phyloP scores from a whole-genome alignment of 768 basidiomycete genomes.

The Strobilomyces dryophilus region DNA sequence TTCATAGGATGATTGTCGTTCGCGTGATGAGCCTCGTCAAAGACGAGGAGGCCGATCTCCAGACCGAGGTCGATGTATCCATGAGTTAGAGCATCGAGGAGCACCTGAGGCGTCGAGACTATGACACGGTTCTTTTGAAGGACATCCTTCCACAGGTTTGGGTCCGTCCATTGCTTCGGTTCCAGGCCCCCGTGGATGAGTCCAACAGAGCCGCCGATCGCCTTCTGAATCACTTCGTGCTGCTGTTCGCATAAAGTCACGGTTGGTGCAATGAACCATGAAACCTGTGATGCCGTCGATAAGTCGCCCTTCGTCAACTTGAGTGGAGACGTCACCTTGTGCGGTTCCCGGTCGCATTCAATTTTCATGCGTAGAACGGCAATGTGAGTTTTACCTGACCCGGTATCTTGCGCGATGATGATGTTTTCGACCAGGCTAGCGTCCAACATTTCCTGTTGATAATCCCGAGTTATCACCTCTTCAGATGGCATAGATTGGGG shows the following conservation, averaged over 20 bases:
- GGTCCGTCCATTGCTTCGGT: constrained; percentile 73
- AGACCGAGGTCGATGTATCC: constrained; percentile 58
- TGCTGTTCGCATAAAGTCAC: constrained; percentile 76
- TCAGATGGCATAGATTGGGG: background rate
- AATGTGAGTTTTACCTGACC: constrained; percentile 77
- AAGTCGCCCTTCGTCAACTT: background rate
- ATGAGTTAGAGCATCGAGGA: constrained; percentile 73
- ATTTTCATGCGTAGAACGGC: constrained; percentile 69
- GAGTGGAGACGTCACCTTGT: constrained; percentile 44
- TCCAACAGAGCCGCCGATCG: constrained; percentile 55
- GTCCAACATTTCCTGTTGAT: constrained; percentile 77
- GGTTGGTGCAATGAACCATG: constrained; percentile 79
- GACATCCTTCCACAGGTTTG: constrained; percentile 53
- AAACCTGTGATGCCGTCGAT: constrained; percentile 41
- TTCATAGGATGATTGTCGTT: constrained; percentile 72
- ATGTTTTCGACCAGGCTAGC: constrained; percentile 63
- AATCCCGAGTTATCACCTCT: constrained; percentile 41
- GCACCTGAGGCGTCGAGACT: constrained; percentile 73
- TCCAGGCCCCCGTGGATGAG: constrained; percentile 66
- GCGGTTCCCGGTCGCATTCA: constrained; percentile 55
- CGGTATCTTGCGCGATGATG: constrained; percentile 74
- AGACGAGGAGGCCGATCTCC: constrained; percentile 64
- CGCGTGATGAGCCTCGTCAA: constrained; percentile 82
- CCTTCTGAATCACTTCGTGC: constrained; percentile 46
- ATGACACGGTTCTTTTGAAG: constrained; percentile 57